Base-by-base conservation (phyloP, 1,139 yeast genomes). In the Taphrina deformans region DNA sequence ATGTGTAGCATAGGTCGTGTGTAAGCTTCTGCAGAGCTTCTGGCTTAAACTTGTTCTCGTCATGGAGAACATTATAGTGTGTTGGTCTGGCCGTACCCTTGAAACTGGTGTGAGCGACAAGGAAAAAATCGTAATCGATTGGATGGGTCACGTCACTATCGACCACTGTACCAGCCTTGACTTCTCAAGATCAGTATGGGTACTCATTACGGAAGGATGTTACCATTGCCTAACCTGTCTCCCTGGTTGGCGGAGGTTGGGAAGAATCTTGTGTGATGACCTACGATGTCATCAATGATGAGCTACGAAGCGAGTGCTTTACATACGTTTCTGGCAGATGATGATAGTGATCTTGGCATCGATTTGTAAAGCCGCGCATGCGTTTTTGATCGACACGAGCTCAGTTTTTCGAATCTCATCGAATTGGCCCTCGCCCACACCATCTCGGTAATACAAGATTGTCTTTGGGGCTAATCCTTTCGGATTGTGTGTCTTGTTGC, bases 31-130 rank as follows among this genome's bases (percentile, higher is more conserved):
- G 75, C 35, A 73, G 66, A 23, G 67, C 70, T 64, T 73, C 75
- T 10, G 75, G 72, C 29, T 67, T 62, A 71, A 71, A 72, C n/a
- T 67, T 65, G 62, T 69, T 72, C 58, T 73, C 76, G 65, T 74
- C 76, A 56, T 71, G 70, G 35, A 74, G 63, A 31, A 74, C 76
- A 52, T 72, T 72, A 62, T 74, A 74, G 56, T 74, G 76, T 29
- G 74, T 75, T 3, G 76, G 76, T 40, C 74, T 70, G 5, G 75
- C 75, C 21, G 76, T 74, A 53, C 76, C 76, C 67, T 74, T 75
- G 50, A 74, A 68, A 6, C 75, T 74, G 55, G 73, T 72, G 65
- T 74, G 76, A 2, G 76, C 72, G 51, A 71, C 74, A 23, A 74
- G 67, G 63, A 68, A 74, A 66, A 74, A 74, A 66, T 74, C 76